These are phyloP conservation scores for Naegleria fowleri DNA, from an alignment of 208 protist species.

Conservation along the genomic window DNA sequence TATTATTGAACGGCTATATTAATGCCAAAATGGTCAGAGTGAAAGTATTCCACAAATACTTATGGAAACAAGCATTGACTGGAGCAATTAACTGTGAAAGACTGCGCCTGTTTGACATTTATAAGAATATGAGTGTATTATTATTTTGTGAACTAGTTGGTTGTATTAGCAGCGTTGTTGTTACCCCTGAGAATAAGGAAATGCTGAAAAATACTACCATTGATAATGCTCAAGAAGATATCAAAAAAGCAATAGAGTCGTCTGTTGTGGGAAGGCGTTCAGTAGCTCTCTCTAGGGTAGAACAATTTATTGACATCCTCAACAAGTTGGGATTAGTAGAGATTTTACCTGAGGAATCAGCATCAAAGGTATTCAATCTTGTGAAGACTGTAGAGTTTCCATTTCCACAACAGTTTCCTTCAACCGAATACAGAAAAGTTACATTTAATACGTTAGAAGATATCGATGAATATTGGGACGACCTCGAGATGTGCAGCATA, in stretches of 20 bases:
- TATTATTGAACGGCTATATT: not conserved
- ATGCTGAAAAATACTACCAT: not conserved
- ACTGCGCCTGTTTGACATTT: not conserved
- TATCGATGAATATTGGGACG: not conserved
- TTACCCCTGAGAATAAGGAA: not conserved
- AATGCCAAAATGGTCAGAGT: conserved; percentile 19
- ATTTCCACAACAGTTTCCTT: not conserved
- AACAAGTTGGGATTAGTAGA: not conserved
- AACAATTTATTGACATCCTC: not conserved
- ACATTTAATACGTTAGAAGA: not conserved
- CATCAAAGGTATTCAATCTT: not conserved
- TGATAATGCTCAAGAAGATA: not conserved
- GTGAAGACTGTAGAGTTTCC: not conserved
- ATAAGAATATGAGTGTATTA: not conserved
- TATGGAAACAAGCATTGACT: not conserved
- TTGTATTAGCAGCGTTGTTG: not conserved
- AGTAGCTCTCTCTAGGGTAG: not conserved
- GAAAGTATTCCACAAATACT: not conserved
- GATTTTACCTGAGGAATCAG: not conserved
- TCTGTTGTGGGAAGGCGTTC: not conserved
- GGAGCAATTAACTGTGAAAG: not conserved
- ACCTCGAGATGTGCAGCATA: not conserved
- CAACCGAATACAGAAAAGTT: not conserved
- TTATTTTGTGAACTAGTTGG: not conserved
- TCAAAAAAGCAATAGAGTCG: not conserved